Evolutionary conservation across 331 rosid genomes (phyloP), one percentile per base, ranked within the genome.

Genomic region (Saraca asoca): DNA sequence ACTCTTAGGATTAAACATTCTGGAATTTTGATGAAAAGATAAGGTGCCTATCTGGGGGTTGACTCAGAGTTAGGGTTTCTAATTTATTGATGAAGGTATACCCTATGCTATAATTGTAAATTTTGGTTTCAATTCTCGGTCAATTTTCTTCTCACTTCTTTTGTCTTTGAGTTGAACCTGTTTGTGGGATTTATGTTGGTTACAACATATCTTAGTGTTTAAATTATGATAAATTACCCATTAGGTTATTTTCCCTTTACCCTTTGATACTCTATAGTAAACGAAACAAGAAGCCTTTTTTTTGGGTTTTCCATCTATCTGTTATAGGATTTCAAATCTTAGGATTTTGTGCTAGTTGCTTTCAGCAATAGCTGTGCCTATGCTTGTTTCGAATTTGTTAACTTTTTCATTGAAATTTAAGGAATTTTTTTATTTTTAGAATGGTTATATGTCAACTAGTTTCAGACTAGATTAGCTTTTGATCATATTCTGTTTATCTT

Each of bases 31-130:
- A n/a, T n/a, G n/a, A n/a, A n/a, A 48, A 56, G 49, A n/a, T 56
- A 49, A 43, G 37, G 75, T 68, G 44, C 64, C 48, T 64, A 45
- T 41, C 52, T 59, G 5, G 34, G 66, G 58, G 54, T 78, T 49
- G 33, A 57, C 48, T 71, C 71, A 12, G 13, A 81, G 75, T 83
- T 91, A 91, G 97, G 97, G 97, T 86, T 91, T 77, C 76, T 56
- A 73, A 75, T 82, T 75, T 49, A 57, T 72, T 59, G 60, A 14
- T 39, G 13, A 55, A 82, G 88, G 90, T 84, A 52, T n/a, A 69
- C 34, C 52, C 61, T 39, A 12, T 51, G 55, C 52, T 7, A 9
- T 35, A 14, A 51, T 74, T 46, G 14, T 52, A 10, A 52, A n/a
- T 65, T n/a, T 75, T 37, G 7, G 5, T 37, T 50, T 35, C 42